Evolutionary conservation across 2,329 filamentous ascomycete species (phyloP).

Genomic region (Alternaria dauci): DNA sequence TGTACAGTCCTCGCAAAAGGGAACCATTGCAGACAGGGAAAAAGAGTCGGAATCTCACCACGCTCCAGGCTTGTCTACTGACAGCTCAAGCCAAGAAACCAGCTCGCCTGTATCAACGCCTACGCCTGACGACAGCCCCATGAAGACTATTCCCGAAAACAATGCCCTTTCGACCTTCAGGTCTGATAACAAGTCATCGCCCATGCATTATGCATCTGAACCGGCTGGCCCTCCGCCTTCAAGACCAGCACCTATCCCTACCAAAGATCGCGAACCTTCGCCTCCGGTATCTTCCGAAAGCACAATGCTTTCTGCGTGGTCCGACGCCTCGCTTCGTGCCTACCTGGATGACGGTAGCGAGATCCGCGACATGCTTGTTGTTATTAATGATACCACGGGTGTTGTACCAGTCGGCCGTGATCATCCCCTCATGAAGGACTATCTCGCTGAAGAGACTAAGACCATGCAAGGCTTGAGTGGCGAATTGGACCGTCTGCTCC

Average conservation of each 20-base stretch:
- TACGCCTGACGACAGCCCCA: conserved; percentile 43
- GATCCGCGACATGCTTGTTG: conserved; percentile 86
- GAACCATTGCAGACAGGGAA: conserved; percentile 26
- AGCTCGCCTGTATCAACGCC: conserved; percentile 50
- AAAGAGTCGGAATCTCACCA: conserved; percentile 47
- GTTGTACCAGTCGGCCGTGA: conserved; percentile 81
- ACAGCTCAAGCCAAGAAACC: conserved; percentile 73
- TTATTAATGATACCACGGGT: conserved; percentile 91
- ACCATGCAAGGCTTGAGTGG: conserved; percentile 87
- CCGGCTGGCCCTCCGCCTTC: conserved; percentile 34
- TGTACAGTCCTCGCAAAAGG: conserved; percentile 47
- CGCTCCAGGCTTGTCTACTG: conserved; percentile 72
- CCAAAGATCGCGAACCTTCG: conserved; percentile 33
- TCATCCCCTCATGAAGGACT: conserved; percentile 79
- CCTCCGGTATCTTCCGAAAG: conserved; percentile 52
- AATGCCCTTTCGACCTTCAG: conserved; percentile 28
- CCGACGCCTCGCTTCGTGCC: conserved; percentile 81
- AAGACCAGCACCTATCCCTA: conserved; percentile 50
- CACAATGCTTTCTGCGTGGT: conserved; percentile 75
- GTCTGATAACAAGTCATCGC: conserved; percentile 31
- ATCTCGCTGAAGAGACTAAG: conserved; percentile 89
- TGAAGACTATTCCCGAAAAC: conserved; percentile 40
- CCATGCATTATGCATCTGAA: conserved; percentile 32
- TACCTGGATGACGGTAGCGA: conserved; percentile 92
- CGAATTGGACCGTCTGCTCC: conserved; percentile 87